Evolutionary conservation across 2,329 filamentous ascomycete genomes (phyloP), one percentile per base, ranked within the genome.

Genomic region (Ambrosiella beaveri): DNA sequence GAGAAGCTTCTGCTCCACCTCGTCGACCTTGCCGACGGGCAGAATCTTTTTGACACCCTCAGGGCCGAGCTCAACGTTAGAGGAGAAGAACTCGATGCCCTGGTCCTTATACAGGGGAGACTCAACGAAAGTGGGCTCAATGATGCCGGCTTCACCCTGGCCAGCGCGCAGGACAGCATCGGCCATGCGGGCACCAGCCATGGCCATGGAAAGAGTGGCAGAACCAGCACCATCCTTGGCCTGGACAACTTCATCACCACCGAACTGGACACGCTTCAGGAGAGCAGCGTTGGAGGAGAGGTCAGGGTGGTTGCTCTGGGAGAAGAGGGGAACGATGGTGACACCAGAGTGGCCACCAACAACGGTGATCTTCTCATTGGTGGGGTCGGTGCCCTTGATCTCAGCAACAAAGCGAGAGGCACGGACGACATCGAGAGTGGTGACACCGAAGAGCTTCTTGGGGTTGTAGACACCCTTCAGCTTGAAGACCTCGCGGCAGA

Each of bases 361-460:
- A 66, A 98, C 93, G 73, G 88, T 87, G 75, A 98, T 90, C 73
- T 88, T 86, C 85, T 96, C 90, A 71, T 86, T 82, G 70, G 83
- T 82, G 67, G 93, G 93, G 79, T 97, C 85, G 74, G 85, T 88
- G 70, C 73, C 75, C 84, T 95, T 91, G 76, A 95, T 74, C 81
- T 96, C 84, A 68, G 86, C 89, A 76, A 97, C 93, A 83, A 98
- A 98, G 76, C 90, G 88, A 70, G 85, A 90, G 69, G 93, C 91
- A 71, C 93, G 93, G 74, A 98, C 93, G 64, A 97, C 90, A 69
- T 98, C 93, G 69, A 98, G 89, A 69, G 93, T 97, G 75, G 93
- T 98, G 71, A 98, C 93, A 79, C 93, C 93, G 76, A 98, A 98
- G 67, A 98, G 88, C 70, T 87, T 88, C 85, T 94, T 94, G 74